Conservation (phyloP, 495 filamentous ascomycete genomes). For the Podospora didyma region DNA sequence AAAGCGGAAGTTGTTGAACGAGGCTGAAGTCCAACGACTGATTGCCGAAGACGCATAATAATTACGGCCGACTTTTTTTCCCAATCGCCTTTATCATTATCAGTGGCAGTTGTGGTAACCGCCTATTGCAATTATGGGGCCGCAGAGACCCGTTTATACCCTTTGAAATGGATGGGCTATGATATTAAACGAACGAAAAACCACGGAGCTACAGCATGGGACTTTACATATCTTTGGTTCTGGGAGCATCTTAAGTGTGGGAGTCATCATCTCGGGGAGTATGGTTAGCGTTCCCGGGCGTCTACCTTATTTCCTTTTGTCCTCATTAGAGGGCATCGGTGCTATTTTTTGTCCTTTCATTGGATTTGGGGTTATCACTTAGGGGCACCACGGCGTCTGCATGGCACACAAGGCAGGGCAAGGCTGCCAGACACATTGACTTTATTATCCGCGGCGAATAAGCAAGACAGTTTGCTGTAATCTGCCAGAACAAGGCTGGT, state of each 20-base stretch:
- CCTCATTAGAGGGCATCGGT: background rate
- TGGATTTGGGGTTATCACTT: background rate
- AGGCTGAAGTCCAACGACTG: slow-evolving; percentile 45
- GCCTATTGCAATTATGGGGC: background rate
- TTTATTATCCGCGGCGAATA: background rate
- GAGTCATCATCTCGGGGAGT: background rate
- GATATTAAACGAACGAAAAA: slow-evolving; percentile 1
- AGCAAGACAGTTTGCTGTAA: too few species aligned
- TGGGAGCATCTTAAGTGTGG: background rate
- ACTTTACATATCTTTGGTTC: background rate
- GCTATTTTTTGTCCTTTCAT: background rate
- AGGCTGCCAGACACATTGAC: background rate
- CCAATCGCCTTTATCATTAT: background rate
- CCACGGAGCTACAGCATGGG: background rate
- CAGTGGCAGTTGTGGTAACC: background rate
- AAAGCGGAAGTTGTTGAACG: slow-evolving; percentile 74
- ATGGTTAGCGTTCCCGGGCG: background rate
- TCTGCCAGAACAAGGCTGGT: too few species aligned
- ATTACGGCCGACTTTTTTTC: background rate
- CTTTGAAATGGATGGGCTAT: background rate
- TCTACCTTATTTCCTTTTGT: background rate
- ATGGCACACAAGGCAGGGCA: background rate
- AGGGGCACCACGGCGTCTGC: background rate
- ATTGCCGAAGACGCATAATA: slow-evolving; percentile 38
- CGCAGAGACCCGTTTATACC: background rate